Evolutionary conservation across 257 asterid species (phyloP).

Genomic region (Solanum sitiens): DNA sequence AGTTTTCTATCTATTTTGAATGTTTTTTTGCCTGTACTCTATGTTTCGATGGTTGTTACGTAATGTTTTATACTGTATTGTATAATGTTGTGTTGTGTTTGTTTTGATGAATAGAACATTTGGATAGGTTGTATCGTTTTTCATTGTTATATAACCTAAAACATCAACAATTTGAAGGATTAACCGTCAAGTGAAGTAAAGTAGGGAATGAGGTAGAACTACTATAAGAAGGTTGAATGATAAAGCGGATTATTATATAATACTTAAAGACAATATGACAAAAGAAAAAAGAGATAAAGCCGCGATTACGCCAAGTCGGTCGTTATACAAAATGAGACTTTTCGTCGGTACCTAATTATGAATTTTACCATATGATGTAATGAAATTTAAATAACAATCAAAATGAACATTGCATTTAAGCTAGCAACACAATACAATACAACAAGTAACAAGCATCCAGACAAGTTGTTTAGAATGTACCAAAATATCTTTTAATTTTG

Average conservation of each 20-base stretch:
- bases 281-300: not conserved
- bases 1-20: constrained; percentile 22
- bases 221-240: not conserved
- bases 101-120: not conserved
- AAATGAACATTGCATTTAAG: not conserved
- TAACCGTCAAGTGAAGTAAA: not conserved
- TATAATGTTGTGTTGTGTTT: not conserved
- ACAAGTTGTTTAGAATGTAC: not conserved
- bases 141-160: too few species aligned
- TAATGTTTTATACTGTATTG: not conserved
- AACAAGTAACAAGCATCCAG: not conserved
- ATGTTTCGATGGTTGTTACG: not conserved
- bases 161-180: not conserved
- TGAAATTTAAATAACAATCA: too few species aligned
- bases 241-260: too few species aligned
- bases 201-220: not conserved
- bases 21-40: not conserved
- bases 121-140: not conserved
- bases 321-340: not conserved
- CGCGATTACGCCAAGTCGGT: fast-evolving
- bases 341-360: fast-evolving
- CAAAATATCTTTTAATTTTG: not conserved
- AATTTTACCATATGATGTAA: too few species aligned
- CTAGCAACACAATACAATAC: not conserved
- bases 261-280: not conserved